A percentile compares a stretch with the other conserved stretches of the same genome.
These are phyloP conservation scores for Skeletonema tropicum DNA, from an alignment of 108 stramenopile species.

Conservation along the genomic window DNA sequence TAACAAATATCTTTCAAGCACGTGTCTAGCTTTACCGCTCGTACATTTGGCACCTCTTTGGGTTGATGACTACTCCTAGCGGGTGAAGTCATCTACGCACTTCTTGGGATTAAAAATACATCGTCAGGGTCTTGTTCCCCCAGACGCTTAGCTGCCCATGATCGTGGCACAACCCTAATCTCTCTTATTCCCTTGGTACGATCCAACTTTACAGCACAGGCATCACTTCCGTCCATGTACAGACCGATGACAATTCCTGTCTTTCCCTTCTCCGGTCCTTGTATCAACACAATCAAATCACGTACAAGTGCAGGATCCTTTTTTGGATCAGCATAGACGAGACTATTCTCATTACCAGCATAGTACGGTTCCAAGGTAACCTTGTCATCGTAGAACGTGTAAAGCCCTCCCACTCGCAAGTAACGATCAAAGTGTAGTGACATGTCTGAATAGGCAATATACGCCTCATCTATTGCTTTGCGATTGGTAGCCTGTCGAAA, in stretches of 20 bases:
- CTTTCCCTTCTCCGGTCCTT: constrained; percentile 83
- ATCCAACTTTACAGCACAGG: constrained; percentile 80
- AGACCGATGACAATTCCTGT: constrained; percentile 89
- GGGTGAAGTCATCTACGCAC: constrained; percentile 2
- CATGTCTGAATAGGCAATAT: constrained; percentile 86
- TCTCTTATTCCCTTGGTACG: constrained; percentile 78
- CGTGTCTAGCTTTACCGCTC: not conserved
- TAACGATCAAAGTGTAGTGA: constrained; percentile 85
- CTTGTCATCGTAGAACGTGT: constrained; percentile 80
- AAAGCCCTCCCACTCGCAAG: constrained; percentile 78
- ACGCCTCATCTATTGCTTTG: constrained; percentile 70
- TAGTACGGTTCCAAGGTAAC: constrained; percentile 74
- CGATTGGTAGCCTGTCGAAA: constrained; percentile 63
- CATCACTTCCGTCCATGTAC: constrained; percentile 70
- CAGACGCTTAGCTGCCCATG: constrained; percentile 81
- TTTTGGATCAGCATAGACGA: constrained; percentile 79
- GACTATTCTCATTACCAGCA: constrained; percentile 58
- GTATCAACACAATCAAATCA: constrained; percentile 75
- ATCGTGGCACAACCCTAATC: constrained; percentile 71
- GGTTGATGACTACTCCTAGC: not conserved
- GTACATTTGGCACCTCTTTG: not conserved
- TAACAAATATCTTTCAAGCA: not conserved
- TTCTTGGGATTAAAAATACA: constrained; percentile 82
- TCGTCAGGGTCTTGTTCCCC: constrained; percentile 92
- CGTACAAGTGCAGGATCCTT: constrained; percentile 84